Percentiles rank a stretch among this genome's conserved stretches.
Conservation (phyloP, 768 basidiomycete species). For the Amylocystis lapponica region DNA sequence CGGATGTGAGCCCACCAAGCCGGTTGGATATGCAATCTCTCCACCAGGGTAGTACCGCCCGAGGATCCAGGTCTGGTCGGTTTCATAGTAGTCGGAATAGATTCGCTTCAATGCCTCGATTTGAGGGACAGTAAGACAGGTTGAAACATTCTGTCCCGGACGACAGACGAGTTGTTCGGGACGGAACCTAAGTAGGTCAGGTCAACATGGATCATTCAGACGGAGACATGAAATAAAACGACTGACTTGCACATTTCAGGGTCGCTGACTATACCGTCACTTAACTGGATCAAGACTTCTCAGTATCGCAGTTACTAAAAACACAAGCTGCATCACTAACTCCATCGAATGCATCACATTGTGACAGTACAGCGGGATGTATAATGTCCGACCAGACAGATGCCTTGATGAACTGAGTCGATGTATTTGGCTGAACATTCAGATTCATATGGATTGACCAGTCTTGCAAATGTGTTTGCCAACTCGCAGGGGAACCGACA, state of each 20-base stretch:
- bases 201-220: background rate
- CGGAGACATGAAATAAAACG: too few relatives aligned
- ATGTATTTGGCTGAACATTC: constrained; percentile 16
- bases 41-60: constrained; percentile 25
- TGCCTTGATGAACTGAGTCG: constrained; percentile 21
- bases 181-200: constrained; percentile 15
- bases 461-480: constrained; percentile 18
- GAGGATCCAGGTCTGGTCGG: constrained; percentile 18
- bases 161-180: constrained; percentile 24
- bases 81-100: constrained; percentile 22
- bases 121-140: constrained; percentile 22
- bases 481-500: constrained; percentile 26
- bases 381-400: constrained; percentile 22
- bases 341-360: constrained; percentile 29
- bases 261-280: constrained; percentile 24
- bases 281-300: constrained; percentile 6
- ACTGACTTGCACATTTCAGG: constrained; percentile 18
- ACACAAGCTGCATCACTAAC: constrained; percentile 8
- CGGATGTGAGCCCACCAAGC: constrained; percentile 12
- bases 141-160: constrained; percentile 16
- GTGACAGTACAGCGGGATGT: constrained; percentile 24
- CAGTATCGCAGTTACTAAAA: too few relatives aligned
- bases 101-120: constrained; percentile 21
- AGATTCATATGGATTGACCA: constrained; percentile 21
- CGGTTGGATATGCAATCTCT: constrained; percentile 13